Evolutionary conservation across 2,329 filamentous ascomycete genomes (phyloP), one percentile per base, ranked within the genome.

Genomic region (Alternaria postmessia): DNA sequence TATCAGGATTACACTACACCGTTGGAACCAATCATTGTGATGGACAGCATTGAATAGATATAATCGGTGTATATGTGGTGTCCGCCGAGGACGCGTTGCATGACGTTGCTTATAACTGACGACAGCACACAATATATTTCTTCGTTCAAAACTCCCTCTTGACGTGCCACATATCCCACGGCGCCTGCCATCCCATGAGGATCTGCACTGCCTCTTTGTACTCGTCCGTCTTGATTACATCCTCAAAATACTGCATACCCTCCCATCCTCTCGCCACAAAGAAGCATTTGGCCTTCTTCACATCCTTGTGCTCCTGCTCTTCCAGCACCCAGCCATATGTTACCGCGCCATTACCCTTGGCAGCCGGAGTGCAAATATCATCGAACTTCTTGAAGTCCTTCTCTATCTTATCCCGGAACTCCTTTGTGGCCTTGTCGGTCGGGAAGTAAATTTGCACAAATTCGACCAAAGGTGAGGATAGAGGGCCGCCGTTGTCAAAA

Each of bases 191-290:
- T 7, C 4, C 57, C 46, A 46, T 9, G 32, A 56, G 9, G 7
- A 55, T 51, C 18, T 16, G 8, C 18, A 59, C 39, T 5, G 57
- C 57, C 39, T 46, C 51, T 20, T 38, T 51, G 9, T 44, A 59
- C 41, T 41, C 57, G 8, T 52, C 18, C 2, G 43, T 52, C 26
- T 18, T 18, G 0, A 60, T 11, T 12, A 56, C 5, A 16, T 56
- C 41, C 20, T 57, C 46, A 43, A 60, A 60, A 38, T n/a, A 49
- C 46, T 36, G 39, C 57, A 60, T 60, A 8, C 53, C 41, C 34
- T 57, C 53, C 53, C 57, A 60, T 5, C 57, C 47, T 41, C 57
- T 60, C 2, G 46, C 41, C 34, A 60, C 57, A 28, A 60, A 36
- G 32, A 60, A 57, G 30, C 57, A 56, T 3, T 34, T 42, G 3